Base-by-base conservation (phyloP, 1,284 basidiomycete genomes). In the Cutaneotrichosporon dermatis region DNA sequence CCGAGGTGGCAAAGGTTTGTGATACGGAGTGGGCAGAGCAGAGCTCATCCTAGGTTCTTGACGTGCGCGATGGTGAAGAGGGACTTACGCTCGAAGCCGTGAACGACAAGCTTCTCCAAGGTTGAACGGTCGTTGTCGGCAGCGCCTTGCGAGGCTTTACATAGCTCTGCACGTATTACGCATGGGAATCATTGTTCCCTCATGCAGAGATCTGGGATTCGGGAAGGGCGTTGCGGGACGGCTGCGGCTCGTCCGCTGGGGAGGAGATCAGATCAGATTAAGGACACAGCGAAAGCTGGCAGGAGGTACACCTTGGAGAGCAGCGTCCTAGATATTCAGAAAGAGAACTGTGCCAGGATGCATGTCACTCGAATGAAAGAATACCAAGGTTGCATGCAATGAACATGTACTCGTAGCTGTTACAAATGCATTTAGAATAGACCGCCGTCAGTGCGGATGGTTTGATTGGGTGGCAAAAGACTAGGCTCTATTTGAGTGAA, bases 21-120 rank as follows among this genome's bases (percentile, higher is more conserved):
- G 42, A 15, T 16, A 25, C 6, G 10, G 12, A 2, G 25, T 25
- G 25, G 25, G 25, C 25, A 25, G 25, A 25, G 25, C 25, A 13
- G 6, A 39, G 9, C 7, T 40, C 39, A 4, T 46, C 43, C 52
- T 50, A 80, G 77, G 84, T 90, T 6, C 83, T 94, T 59, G 90
- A 93, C 66, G 80, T 92, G 35, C 79, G 86, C 34, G 91, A 93
- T 54, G 90, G 89, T 0, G 82, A 87, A 3, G 91, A 93, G 68
- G 82, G 83, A 33, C 80, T 94, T 45, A 92, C 90, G 16, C 86
- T 85, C 67, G 84, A 87, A 48, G 74, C 72, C 8, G 82, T 94
- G 48, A 84, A 92, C 66, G 76, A 83, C 13, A 84, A 85, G 64
- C 77, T 92, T 48, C 79, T 85, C 41, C 63, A 61, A 43, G 44